Percentiles rank a stretch among this genome's conserved stretches.
Evolutionary conservation across 2,329 filamentous ascomycete genomes (phyloP).

Genomic region (Aspergillus versicolor): DNA sequence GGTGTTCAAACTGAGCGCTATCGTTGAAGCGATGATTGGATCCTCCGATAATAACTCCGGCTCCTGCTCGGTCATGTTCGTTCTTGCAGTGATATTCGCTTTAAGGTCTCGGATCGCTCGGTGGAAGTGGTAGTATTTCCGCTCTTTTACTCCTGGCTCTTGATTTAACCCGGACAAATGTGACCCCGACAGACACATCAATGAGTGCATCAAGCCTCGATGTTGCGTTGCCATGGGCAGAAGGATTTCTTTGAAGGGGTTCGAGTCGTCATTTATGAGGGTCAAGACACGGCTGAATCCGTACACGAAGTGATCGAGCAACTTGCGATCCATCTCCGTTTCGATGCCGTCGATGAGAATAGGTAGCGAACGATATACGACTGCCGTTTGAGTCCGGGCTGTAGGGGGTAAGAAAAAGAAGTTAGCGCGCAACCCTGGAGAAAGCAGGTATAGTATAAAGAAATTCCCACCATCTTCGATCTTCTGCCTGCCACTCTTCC

Average conservation of each 20-base stretch:
- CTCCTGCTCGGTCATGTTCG: conserved; percentile 26
- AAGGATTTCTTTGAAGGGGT: conserved; percentile 82
- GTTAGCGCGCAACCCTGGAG: conserved; percentile 1
- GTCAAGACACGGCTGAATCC: conserved; percentile 79
- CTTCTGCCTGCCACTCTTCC: conserved; percentile 80
- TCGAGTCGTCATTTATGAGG: conserved; percentile 75
- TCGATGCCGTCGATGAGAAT: conserved; percentile 77
- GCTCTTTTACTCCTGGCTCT: conserved; percentile 51
- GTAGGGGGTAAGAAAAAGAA: conserved; percentile 15
- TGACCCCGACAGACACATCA: conserved; percentile 78
- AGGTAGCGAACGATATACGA: conserved; percentile 47
- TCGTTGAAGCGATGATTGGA: conserved; percentile 61
- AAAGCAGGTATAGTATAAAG: not conserved
- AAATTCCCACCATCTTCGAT: conserved; percentile 58
- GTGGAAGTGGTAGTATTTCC: conserved; percentile 56
- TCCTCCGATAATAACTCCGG: conserved; percentile 50
- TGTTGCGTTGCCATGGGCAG: conserved; percentile 78
- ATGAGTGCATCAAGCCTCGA: conserved; percentile 83
- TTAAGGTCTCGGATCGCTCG: conserved; percentile 41
- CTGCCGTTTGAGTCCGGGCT: conserved; percentile 31
- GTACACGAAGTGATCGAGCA: conserved; percentile 80
- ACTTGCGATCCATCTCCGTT: conserved; percentile 72
- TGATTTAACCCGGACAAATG: conserved; percentile 60
- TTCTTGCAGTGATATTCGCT: conserved; percentile 37
- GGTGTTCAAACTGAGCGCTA: conserved; percentile 60